Evolutionary conservation across 2,329 filamentous ascomycete genomes (phyloP).

Genomic region (Monosporascus sp.): DNA sequence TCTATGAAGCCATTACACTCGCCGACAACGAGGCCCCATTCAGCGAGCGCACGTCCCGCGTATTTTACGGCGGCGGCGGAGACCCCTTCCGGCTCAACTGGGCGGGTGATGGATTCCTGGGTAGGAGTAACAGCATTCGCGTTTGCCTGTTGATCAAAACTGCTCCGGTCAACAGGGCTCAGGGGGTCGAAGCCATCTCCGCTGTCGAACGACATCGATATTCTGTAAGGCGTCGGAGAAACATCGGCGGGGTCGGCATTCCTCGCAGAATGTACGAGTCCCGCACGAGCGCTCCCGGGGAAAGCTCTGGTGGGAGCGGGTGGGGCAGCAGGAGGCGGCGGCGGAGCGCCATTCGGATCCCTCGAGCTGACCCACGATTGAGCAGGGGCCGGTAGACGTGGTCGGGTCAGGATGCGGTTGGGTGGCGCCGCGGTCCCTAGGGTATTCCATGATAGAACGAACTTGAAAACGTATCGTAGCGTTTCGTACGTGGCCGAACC

Average conservation of each 20-base stretch:
- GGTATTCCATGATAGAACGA: constrained; percentile 62
- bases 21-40: constrained; percentile 69
- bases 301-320: constrained; percentile 41
- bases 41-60: constrained; percentile 66
- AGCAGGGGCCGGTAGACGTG: constrained; percentile 64
- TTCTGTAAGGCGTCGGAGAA: constrained; percentile 23
- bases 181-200: constrained; percentile 14
- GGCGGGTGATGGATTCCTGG: constrained; percentile 32
- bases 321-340: constrained; percentile 30
- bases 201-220: constrained; percentile 14
- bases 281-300: constrained; percentile 40
- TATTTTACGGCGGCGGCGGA: constrained; percentile 50
- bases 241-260: constrained; percentile 38
- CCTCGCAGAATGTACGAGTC: constrained; percentile 44
- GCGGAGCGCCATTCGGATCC: constrained; percentile 32
- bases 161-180: constrained; percentile 14
- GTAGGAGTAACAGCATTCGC: constrained; percentile 11
- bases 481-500: constrained; percentile 49
- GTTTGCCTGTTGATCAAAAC: constrained; percentile 15
- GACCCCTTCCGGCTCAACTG: constrained; percentile 40
- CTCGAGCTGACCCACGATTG: constrained; percentile 54
- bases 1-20: constrained; percentile 82
- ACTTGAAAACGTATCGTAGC: constrained; percentile 64
- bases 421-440: constrained; percentile 46
- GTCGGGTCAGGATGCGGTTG: constrained; percentile 60